Evolutionary conservation across 2,329 filamentous ascomycete species (phyloP).

Genomic region (Moelleriella libera): DNA sequence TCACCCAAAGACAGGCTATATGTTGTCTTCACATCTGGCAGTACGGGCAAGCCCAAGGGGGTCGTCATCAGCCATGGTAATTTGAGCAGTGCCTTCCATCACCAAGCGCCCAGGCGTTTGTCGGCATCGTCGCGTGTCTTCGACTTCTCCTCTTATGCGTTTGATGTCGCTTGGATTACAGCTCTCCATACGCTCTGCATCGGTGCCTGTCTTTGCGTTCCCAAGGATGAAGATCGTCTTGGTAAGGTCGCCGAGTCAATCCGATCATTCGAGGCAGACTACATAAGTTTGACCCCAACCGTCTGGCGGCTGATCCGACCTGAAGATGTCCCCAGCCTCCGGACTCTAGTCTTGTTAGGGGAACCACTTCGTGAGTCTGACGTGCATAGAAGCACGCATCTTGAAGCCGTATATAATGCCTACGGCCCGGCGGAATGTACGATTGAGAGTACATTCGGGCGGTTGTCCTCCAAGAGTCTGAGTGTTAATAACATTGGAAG

Average conservation of each 20-base stretch:
- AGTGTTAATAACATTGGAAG: neutral
- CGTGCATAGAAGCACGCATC: conserved; percentile 4
- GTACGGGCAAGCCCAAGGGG: conserved; percentile 11
- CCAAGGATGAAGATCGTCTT: conserved; percentile 4
- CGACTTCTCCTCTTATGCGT: conserved; percentile 12
- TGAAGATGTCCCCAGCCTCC: conserved; percentile 2
- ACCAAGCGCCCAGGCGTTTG: conserved; percentile 6
- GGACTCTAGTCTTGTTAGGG: conserved; percentile 7
- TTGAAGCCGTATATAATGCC: conserved; percentile 4
- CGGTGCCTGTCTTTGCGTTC: conserved; percentile 9
- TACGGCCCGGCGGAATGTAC: conserved; percentile 11
- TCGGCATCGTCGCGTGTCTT: conserved; percentile 7
- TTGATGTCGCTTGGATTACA: conserved; percentile 9
- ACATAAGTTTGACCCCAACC: conserved; percentile 7
- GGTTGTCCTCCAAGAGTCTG: neutral
- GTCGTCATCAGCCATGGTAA: conserved; percentile 9
- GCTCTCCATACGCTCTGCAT: conserved; percentile 7
- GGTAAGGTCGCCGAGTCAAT: conserved; percentile 4
- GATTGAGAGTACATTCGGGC: neutral
- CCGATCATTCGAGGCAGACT: conserved; percentile 3
- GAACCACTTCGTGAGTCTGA: conserved; percentile 3
- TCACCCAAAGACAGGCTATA: conserved; percentile 4
- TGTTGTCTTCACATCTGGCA: conserved; percentile 8
- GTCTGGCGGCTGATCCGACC: conserved; percentile 6
- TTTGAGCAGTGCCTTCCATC: conserved; percentile 7